Percentiles rank a stretch among this genome's conserved stretches.
Conservation (phyloP, 2,329 filamentous ascomycete species). For the Verticillium dahliae region DNA sequence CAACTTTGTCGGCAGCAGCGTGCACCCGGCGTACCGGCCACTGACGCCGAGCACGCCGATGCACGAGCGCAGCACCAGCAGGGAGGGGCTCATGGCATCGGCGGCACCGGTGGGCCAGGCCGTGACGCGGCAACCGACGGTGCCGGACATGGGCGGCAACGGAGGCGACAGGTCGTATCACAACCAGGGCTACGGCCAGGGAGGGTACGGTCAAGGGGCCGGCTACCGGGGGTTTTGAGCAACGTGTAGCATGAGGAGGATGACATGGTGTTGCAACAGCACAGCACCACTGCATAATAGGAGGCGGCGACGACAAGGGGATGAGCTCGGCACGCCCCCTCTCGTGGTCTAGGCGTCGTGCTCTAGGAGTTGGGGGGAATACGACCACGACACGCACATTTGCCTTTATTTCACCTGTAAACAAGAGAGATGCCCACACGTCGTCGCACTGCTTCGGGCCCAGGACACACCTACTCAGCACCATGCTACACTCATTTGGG, state of each 20-base stretch:
- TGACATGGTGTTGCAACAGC: neutral
- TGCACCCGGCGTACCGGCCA: conserved; percentile 22
- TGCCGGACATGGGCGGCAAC: conserved; percentile 17
- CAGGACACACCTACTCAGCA: neutral
- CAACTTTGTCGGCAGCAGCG: conserved; percentile 9
- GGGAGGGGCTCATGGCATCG: conserved; percentile 29
- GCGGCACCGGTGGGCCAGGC: conserved; percentile 31
- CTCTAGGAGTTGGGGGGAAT: too few relatives aligned
- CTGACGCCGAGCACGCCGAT: conserved; percentile 26
- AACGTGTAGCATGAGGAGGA: neutral
- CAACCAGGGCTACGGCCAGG: neutral
- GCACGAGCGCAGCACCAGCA: conserved; percentile 20
- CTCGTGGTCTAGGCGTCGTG: neutral
- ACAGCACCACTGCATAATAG: neutral
- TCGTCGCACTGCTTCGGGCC: conserved; percentile 1
- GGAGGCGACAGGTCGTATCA: neutral
- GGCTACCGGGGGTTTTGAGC: conserved; percentile 8
- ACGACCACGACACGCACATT: neutral
- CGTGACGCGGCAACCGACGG: conserved; percentile 23
- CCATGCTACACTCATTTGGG: neutral
- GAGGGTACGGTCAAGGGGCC: neutral
- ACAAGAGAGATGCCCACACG: conserved; percentile 1
- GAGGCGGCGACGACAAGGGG: neutral
- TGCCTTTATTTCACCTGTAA: conserved; percentile 7
- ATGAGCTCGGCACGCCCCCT: neutral